Percentiles rank a stretch among this genome's conserved stretches.
Evolutionary conservation across 2,329 filamentous ascomycete genomes (phyloP).

Genomic region (Sporothrix phasma): DNA sequence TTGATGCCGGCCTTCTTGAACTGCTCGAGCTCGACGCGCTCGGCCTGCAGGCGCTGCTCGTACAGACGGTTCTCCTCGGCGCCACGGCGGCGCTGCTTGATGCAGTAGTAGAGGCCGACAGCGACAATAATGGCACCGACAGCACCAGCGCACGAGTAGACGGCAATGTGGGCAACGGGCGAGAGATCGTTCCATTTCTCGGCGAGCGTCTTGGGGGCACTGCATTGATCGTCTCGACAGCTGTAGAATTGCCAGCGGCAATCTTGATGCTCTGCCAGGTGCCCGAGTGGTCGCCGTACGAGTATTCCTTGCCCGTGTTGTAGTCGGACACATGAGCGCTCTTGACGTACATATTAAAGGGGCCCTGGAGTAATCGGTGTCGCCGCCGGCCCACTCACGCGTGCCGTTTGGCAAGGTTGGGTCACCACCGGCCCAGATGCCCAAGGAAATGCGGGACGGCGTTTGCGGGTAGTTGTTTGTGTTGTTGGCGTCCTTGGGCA

Average conservation of each 20-base stretch:
- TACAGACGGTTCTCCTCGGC: slow-evolving; percentile 40
- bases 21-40: slow-evolving; percentile 42
- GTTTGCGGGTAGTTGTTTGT: slow-evolving; percentile 64
- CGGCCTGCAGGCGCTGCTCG: slow-evolving; percentile 34
- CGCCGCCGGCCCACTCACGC: slow-evolving; percentile 48
- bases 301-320: slow-evolving; percentile 24
- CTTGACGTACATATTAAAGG: slow-evolving; percentile 55
- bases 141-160: slow-evolving; percentile 41
- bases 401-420: slow-evolving; percentile 40
- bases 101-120: slow-evolving; percentile 41
- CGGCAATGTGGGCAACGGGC: slow-evolving; percentile 38
- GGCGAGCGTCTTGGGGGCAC: slow-evolving; percentile 33
- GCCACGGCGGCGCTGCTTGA: slow-evolving; percentile 45
- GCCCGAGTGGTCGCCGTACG: slow-evolving; percentile 16
- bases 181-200: slow-evolving; percentile 48
- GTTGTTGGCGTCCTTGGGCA: slow-evolving; percentile 49
- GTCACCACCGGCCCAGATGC: slow-evolving; percentile 57
- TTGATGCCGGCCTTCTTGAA: slow-evolving; percentile 39
- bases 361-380: slow-evolving; percentile 44
- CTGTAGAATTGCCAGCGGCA: slow-evolving; percentile 45
- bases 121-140: slow-evolving; percentile 34
- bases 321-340: slow-evolving; percentile 31
- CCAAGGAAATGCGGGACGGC: slow-evolving; percentile 59
- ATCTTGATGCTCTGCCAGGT: slow-evolving; percentile 18
- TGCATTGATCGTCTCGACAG: slow-evolving; percentile 34